Percentiles rank a stretch among this genome's conserved stretches.
Conservation (phyloP, 1,139 yeast genomes). For the Saccharomyces hybrid region DNA sequence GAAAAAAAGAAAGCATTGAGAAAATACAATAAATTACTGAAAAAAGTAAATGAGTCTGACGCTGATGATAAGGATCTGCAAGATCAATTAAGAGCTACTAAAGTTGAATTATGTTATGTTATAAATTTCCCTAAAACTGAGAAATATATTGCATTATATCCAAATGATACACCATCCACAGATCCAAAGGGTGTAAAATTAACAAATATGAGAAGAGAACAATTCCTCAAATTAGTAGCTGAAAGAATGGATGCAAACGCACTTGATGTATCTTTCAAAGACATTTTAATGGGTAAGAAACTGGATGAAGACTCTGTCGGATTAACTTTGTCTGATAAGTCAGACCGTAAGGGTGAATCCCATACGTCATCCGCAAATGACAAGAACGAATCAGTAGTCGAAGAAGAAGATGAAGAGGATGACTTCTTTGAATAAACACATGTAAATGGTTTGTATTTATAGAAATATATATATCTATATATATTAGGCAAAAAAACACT, state of each 20-base stretch:
- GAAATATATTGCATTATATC: slow-evolving; percentile 77
- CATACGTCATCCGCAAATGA: slow-evolving; percentile 8
- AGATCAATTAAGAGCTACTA: slow-evolving; percentile 48
- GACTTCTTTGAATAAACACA: slow-evolving; percentile 41
- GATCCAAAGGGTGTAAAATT: slow-evolving; percentile 21
- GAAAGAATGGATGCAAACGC: slow-evolving; percentile 42
- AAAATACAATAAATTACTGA: slow-evolving; percentile 57
- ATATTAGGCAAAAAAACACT: background rate
- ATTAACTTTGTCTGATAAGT: slow-evolving; percentile 8
- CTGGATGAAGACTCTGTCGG: slow-evolving; percentile 25
- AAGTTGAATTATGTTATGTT: slow-evolving; percentile 70
- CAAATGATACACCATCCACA: slow-evolving; percentile 29
- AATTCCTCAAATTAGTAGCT: slow-evolving; percentile 46
- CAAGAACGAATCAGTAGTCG: slow-evolving; percentile 8
- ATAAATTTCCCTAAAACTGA: slow-evolving; percentile 69
- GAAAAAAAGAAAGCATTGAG: slow-evolving; percentile 84
- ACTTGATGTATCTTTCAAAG: slow-evolving; percentile 53
- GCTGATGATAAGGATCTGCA: slow-evolving; percentile 36
- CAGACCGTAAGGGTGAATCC: background rate
- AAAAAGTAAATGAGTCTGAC: slow-evolving; percentile 28
- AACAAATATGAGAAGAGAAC: slow-evolving; percentile 45
- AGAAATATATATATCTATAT: slow-evolving; percentile 3
- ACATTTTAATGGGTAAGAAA: slow-evolving; percentile 45
- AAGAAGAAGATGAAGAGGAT: slow-evolving; percentile 32
- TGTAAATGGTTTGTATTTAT: slow-evolving; percentile 1